Evolutionary conservation across 1,284 basidiomycete genomes (phyloP).

Genomic region (Pyrrhoderma lamaoense): DNA sequence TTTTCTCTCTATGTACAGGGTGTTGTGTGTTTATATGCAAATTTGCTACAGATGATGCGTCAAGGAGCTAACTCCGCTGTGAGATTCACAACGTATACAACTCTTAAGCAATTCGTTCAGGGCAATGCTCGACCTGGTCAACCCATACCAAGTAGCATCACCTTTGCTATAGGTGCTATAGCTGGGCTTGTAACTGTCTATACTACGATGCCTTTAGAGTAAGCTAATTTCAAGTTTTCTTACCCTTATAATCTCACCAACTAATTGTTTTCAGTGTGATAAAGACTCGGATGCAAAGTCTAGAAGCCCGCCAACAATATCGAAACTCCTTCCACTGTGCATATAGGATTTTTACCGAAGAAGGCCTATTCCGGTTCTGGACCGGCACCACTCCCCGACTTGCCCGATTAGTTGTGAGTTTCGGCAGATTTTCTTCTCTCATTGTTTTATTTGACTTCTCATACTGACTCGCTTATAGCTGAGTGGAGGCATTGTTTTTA

Average conservation of each 20-base stretch:
- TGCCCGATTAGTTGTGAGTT: conserved; percentile 73
- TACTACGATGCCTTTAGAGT: conserved; percentile 92
- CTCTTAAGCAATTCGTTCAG: conserved; percentile 88
- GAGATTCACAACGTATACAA: conserved; percentile 93
- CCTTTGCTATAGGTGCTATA: conserved; percentile 90
- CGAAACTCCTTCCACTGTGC: conserved; percentile 92
- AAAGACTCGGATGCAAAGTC: conserved; percentile 96
- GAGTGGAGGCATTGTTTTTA: conserved; percentile 94
- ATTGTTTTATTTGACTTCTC: not conserved
- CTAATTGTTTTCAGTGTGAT: conserved; percentile 51
- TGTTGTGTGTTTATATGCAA: conserved; percentile 4
- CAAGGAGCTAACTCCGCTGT: conserved; percentile 97
- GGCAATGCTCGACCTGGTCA: conserved; percentile 80
- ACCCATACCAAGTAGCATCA: conserved; percentile 79
- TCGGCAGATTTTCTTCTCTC: conserved; percentile 1
- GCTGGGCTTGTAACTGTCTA: conserved; percentile 96
- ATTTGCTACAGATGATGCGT: conserved; percentile 75
- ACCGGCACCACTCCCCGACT: conserved; percentile 90
- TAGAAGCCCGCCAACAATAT: conserved; percentile 79
- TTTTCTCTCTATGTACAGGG: conserved; percentile 1
- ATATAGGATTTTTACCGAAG: conserved; percentile 86
- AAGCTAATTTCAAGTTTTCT: conserved; percentile 31
- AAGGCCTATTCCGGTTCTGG: conserved; percentile 88
- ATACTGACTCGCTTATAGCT: conserved; percentile 40
- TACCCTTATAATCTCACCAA: not conserved